Conservation (phyloP, 805 yeast genomes). For the Jamesozyma hellenica region DNA sequence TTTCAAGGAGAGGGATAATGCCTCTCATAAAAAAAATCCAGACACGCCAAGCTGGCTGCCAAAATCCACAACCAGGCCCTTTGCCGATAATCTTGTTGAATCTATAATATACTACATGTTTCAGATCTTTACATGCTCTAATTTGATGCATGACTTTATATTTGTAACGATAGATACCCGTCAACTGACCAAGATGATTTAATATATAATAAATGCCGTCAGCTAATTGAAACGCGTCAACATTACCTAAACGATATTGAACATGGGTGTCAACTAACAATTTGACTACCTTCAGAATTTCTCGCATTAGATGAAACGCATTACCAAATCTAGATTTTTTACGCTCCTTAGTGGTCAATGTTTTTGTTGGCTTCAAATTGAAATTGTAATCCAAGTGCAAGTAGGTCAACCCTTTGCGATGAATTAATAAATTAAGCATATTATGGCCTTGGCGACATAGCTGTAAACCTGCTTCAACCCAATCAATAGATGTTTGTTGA, state of each 20-base stretch:
- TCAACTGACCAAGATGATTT: conserved; percentile 89
- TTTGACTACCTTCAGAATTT: conserved; percentile 73
- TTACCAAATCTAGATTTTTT: conserved; percentile 93
- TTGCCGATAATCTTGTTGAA: conserved; percentile 85
- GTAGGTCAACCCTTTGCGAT: conserved; percentile 82
- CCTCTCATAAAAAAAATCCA: conserved; percentile 93
- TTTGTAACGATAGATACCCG: conserved; percentile 94
- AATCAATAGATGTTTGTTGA: conserved; percentile 84
- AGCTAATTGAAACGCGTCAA: conserved; percentile 88
- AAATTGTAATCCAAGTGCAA: conserved; percentile 92
- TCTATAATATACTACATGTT: conserved; percentile 78
- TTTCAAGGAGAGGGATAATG: conserved; percentile 76
- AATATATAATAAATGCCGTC: conserved; percentile 87
- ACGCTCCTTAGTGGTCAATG: conserved; percentile 91
- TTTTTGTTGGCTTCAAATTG: conserved; percentile 91
- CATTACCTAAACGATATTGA: conserved; percentile 79
- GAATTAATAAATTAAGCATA: conserved; percentile 82
- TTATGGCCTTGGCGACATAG: conserved; percentile 88
- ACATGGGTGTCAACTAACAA: conserved; percentile 89
- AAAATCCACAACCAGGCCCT: conserved; percentile 97
- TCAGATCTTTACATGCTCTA: conserved; percentile 87
- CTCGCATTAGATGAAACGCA: conserved; percentile 90
- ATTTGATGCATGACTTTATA: conserved; percentile 98
- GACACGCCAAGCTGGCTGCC: conserved; percentile 99
- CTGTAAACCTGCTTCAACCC: conserved; percentile 98